These are phyloP conservation scores for Rubia peregrina DNA, from an alignment of 305 asterid species.

Conservation along the genomic window DNA sequence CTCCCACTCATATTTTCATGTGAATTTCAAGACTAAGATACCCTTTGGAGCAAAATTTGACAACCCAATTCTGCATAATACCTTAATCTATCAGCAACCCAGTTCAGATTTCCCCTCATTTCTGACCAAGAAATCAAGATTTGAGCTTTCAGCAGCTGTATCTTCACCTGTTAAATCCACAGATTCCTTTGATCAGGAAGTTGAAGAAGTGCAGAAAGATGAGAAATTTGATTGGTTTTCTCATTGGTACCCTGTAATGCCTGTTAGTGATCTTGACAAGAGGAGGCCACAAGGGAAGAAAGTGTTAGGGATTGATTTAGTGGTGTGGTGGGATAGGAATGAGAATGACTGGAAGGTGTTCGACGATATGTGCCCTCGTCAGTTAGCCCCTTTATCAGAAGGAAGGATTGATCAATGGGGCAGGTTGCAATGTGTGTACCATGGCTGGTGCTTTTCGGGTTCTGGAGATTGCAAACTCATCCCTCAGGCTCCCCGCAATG, in stretches of 20 bases:
- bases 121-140: slow-evolving; percentile 28
- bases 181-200: slow-evolving; percentile 21
- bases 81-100: slow-evolving; percentile 17
- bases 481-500: slow-evolving; percentile 91
- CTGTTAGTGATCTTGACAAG: slow-evolving; percentile 81
- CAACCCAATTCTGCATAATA: slow-evolving; percentile 24
- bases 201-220: slow-evolving; percentile 21
- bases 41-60: slow-evolving; percentile 13
- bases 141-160: slow-evolving; percentile 40
- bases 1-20: slow-evolving; percentile 18
- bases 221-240: slow-evolving; percentile 80
- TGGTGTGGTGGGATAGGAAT: slow-evolving; percentile 80
- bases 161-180: slow-evolving; percentile 27
- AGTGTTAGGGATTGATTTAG: slow-evolving; percentile 79
- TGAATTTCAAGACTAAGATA: slow-evolving; percentile 20
- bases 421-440: slow-evolving; percentile 91
- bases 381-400: slow-evolving; percentile 82
- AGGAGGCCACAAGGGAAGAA: slow-evolving; percentile 82
- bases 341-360: slow-evolving; percentile 84
- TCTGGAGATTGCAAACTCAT: slow-evolving; percentile 85
- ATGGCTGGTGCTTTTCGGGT: slow-evolving; percentile 91
- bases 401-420: slow-evolving; percentile 98
- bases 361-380: slow-evolving; percentile 83
- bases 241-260: slow-evolving; percentile 87
- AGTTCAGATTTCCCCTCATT: slow-evolving; percentile 10